Percentiles rank a stretch among this genome's conserved stretches.
These are phyloP conservation scores for Cercospora citrullina DNA, from an alignment of 2,329 filamentous ascomycete genomes.

Conservation along the genomic window DNA sequence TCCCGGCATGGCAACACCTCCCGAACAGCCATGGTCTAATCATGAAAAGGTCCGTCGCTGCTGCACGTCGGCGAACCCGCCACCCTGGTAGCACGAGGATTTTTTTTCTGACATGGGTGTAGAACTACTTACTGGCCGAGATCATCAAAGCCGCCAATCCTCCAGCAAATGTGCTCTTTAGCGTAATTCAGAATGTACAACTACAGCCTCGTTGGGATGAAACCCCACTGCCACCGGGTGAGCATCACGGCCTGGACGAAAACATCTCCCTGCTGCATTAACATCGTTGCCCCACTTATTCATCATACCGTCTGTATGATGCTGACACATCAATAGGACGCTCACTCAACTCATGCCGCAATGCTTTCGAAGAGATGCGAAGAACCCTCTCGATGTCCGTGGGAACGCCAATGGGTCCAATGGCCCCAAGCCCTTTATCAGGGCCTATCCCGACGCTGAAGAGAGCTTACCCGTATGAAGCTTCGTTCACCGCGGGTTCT, in stretches of 20 bases:
- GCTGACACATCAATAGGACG: constrained; percentile 33
- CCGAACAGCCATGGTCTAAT: constrained; percentile 48
- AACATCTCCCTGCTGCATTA: not conserved
- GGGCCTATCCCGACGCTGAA: constrained; percentile 31
- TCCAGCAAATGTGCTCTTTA: constrained; percentile 46
- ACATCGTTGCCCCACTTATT: not conserved
- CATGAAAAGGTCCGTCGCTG: constrained; percentile 48
- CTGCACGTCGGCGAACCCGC: constrained; percentile 6
- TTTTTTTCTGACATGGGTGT: constrained; percentile 23
- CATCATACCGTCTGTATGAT: not conserved
- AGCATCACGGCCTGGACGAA: constrained; percentile 24
- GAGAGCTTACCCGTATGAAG: constrained; percentile 35
- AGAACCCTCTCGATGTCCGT: constrained; percentile 28
- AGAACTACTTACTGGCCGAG: constrained; percentile 52
- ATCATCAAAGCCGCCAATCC: constrained; percentile 52
- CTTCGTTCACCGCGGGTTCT: constrained; percentile 29
- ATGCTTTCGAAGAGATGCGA: constrained; percentile 35
- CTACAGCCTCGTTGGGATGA: constrained; percentile 52
- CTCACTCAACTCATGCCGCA: constrained; percentile 37
- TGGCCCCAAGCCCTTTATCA: constrained; percentile 34
- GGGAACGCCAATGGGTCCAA: constrained; percentile 24
- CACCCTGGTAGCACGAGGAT: constrained; percentile 19
- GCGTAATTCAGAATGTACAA: constrained; percentile 46
- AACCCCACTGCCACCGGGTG: constrained; percentile 53
- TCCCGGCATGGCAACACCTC: constrained; percentile 46